These are phyloP conservation scores for Hypomyces perniciosus DNA, from an alignment of 2,329 filamentous ascomycete genomes.

Conservation along the genomic window DNA sequence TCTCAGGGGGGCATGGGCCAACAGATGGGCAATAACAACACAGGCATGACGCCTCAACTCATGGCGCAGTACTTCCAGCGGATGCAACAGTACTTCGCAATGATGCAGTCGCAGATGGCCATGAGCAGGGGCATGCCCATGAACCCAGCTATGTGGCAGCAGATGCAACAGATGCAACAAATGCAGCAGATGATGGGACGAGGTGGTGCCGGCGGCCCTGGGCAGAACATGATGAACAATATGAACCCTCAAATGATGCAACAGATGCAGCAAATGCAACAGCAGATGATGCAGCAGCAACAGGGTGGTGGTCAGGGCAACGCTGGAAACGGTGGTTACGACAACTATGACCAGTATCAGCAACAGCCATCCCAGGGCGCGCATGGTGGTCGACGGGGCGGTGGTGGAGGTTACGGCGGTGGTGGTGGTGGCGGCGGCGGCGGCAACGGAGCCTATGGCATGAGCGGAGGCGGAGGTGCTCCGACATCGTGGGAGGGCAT, in stretches of 20 bases:
- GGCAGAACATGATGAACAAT: slow-evolving; percentile 34
- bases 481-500: slow-evolving; percentile 95
- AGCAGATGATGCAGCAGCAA: slow-evolving; percentile 37
- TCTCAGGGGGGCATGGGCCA: slow-evolving; percentile 34
- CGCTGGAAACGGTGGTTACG: slow-evolving; percentile 20
- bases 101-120: slow-evolving; percentile 91
- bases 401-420: slow-evolving; percentile 22
- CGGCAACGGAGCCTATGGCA: slow-evolving; percentile 22
- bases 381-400: slow-evolving; percentile 16
- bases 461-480: slow-evolving; percentile 47
- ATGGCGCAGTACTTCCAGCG: slow-evolving; percentile 98
- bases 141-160: slow-evolving; percentile 72
- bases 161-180: slow-evolving; percentile 72
- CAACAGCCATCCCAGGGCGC: slow-evolving; percentile 41
- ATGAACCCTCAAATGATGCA: slow-evolving; percentile 53
- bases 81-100: slow-evolving; percentile 94
- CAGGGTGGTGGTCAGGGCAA: slow-evolving; percentile 23
- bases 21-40: slow-evolving; percentile 36
- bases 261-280: slow-evolving; percentile 47
- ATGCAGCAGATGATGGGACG: slow-evolving; percentile 53
- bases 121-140: slow-evolving; percentile 69
- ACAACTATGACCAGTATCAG: slow-evolving; percentile 33
- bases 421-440: slow-evolving; percentile 26
- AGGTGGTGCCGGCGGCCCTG: slow-evolving; percentile 27
- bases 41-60: slow-evolving; percentile 86